phyloP scores from a whole-genome alignment of 2,329 filamentous ascomycete species.

The Penicillium sp. region DNA sequence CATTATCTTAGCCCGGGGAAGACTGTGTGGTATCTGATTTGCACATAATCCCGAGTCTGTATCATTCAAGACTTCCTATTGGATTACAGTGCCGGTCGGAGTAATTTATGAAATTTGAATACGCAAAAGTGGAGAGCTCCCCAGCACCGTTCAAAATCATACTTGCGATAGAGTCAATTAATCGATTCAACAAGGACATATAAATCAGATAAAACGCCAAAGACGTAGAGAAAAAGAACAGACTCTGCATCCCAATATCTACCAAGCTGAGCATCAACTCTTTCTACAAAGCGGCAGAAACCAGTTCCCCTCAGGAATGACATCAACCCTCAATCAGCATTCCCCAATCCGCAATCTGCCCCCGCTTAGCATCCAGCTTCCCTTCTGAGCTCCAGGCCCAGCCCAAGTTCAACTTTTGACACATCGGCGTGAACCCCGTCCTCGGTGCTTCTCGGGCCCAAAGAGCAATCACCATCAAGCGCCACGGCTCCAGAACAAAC shows the following conservation, averaged over 20 bases:
- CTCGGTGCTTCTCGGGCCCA: constrained; percentile 35
- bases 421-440: constrained; percentile 23
- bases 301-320: constrained; percentile 12
- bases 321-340: constrained; percentile 14
- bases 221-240: background rate
- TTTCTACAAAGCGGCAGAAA: background rate
- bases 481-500: constrained; percentile 2
- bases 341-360: background rate
- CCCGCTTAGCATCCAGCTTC: constrained; percentile 30
- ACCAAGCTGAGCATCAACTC: background rate
- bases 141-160: background rate
- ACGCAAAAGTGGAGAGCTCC: constrained; percentile 3
- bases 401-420: constrained; percentile 8
- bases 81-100: background rate
- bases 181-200: background rate
- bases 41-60: background rate
- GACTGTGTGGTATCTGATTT: background rate
- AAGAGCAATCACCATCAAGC: constrained; percentile 32
- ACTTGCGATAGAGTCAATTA: background rate
- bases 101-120: constrained; percentile 14
- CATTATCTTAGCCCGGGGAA: constrained; percentile 8
- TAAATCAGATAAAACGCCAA: background rate
- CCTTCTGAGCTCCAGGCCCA: constrained; percentile 22
- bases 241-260: background rate
- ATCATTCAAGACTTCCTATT: background rate